phyloP scores from a whole-genome alignment of 345 rosid genomes.

The Heritiera fomes region DNA sequence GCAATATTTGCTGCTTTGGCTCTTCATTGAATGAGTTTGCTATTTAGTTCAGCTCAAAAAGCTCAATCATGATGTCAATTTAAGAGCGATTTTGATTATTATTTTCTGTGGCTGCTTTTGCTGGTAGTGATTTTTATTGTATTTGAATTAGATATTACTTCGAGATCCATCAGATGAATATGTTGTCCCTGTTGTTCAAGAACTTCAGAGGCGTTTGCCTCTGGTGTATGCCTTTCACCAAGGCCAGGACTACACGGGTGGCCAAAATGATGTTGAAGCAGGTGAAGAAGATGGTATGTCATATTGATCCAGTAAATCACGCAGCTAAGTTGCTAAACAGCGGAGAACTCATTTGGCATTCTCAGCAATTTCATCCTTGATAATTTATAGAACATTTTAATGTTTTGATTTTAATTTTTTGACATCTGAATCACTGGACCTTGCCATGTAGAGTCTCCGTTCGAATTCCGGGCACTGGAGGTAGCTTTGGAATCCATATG shows the following conservation, averaged over 20 bases:
- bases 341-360: not conserved
- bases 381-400: not conserved
- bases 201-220: constrained; percentile 85
- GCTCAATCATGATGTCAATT: not conserved
- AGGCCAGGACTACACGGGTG: constrained; percentile 48
- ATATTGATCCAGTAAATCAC: not conserved
- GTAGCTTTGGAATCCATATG: constrained; percentile 96
- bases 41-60: not conserved
- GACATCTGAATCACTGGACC: constrained; percentile 21
- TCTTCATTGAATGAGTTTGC: not conserved
- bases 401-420: not conserved
- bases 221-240: constrained; percentile 27
- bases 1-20: not conserved
- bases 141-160: constrained; percentile 61
- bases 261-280: constrained; percentile 58
- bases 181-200: constrained; percentile 86
- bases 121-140: not conserved
- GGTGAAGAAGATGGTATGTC: constrained; percentile 91
- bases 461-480: constrained; percentile 87
- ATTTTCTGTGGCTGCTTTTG: not conserved
- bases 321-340: constrained; percentile 1
- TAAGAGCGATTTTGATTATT: not conserved
- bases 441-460: constrained; percentile 67
- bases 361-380: not conserved
- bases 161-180: constrained; percentile 79